phyloP scores from a whole-genome alignment of 78 protist species.

The Chrysochromulina tobinii region DNA sequence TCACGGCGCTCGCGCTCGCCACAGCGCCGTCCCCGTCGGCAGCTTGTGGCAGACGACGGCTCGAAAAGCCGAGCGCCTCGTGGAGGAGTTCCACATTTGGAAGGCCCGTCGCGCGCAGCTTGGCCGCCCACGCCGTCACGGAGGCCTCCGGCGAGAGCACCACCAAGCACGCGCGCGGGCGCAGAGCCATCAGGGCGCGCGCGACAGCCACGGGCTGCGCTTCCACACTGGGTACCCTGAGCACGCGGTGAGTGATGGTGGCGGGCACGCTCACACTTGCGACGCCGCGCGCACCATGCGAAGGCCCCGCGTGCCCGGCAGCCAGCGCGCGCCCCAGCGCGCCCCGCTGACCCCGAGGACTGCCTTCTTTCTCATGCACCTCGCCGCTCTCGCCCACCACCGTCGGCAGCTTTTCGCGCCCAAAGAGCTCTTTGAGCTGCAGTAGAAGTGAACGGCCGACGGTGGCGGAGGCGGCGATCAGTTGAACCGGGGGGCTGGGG shows the following conservation, averaged over 20 bases:
- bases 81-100: not conserved
- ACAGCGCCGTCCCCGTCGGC: not conserved
- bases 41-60: no score
- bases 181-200: not conserved
- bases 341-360: no score
- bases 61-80: not conserved
- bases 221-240: not conserved
- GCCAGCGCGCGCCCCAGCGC: no score
- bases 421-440: not conserved
- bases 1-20: not conserved
- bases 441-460: not conserved
- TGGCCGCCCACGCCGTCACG: not conserved
- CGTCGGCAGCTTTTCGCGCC: no score
- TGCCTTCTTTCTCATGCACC: no score
- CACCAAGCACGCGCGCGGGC: not conserved
- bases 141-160: not conserved
- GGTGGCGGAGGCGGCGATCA: slow-evolving; percentile 6
- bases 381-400: no score
- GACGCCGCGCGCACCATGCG: not conserved
- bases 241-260: not conserved
- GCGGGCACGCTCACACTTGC: not conserved
- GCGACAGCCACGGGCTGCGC: not conserved
- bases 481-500: not conserved
- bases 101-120: not conserved
- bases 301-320: not conserved